Base-by-base conservation (phyloP, 331 rosid species). In the Spiraea crenata region DNA sequence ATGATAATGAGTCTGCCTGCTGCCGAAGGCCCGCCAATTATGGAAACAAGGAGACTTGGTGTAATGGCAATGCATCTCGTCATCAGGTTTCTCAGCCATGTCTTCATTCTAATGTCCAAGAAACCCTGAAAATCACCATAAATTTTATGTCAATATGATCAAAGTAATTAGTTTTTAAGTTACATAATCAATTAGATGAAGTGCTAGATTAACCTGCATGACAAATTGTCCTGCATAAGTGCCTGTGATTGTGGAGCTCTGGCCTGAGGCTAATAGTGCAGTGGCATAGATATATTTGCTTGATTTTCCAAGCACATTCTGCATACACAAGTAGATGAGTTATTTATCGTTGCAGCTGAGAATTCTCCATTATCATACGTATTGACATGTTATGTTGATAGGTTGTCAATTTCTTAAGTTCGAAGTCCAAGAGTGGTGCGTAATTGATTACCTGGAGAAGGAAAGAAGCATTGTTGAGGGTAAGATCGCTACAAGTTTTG, bases 191-290 rank as follows among this genome's bases (percentile, higher is more conserved):
- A 14, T 12, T n/a, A 3, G 67, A 16, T 41, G 34, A 5, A 6
- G 25, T 34, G 5, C 39, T 19, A 12, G 62, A 1, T 5, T 25
- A 48, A 77, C 81, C 85, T 82, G 80, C 80, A 80, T 79, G 31
- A 78, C 75, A 54, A 51, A 85, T 73, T 83, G 88, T 44, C 83
- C 98, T 17, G 90, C 82, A 51, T 81, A 85, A 51, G 82, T 79
- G 70, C 90, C 90, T 58, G 90, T 86, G 49, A 92, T 90, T 62
- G 93, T 77, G 3, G 98, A 90, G 88, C 97, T 93, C 69, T 93
- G 97, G 17, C 99, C 97, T 7, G 92, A 87, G 75, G 92, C 90
- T 5, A 87, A 70, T 25, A 87, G 55, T 15, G 92, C 92, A 17
- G 85, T 72, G 67, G 88, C 92, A 65, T 87, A 87, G 3, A 87